Base-by-base conservation (phyloP, 257 asterid genomes). In the Rubia yunnanensis region DNA sequence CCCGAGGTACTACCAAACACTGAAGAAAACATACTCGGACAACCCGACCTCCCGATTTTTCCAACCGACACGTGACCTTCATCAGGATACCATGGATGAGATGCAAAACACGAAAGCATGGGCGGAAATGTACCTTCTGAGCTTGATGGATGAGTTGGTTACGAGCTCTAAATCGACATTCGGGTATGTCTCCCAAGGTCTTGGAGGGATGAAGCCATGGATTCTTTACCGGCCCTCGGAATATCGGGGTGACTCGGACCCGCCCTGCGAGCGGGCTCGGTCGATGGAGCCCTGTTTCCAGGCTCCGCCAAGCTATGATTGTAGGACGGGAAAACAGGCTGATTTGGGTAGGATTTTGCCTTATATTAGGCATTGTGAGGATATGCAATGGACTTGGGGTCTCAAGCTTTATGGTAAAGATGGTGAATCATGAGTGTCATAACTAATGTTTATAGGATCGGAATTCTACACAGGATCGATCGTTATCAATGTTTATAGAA, bases 101-200 rank as follows among this genome's bases (percentile, higher is more conserved):
- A 64, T 68, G 58, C 95, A 87, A 50, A 79, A 87, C 24, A 72
- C 78, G 31, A 87, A 85, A 74, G 95, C 92, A 0, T 90, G 82
- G 95, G 92, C 96, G 0, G 96, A 90, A 60, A 90, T 90, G 74
- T 90, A 90, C 62, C 72, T 90, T 28, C 79, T 90, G 65, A 84
- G 96, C 78, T 68, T 87, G 59, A 79, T 77, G 10, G 97, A 90
- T 71, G 88, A 84, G 71, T 39, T 87, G 79, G 92, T 85, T 6
- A 87, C 95, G 9, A 90, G 88, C 58, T 79, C 92, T 14, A 79
- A 84, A 87, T 87, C 96, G 0, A 87, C 96, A 24, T 90, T 87
- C 49, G 97, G 97, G 7, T 90, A 87, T 67, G 96, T 87, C 64
- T 94, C 96, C 20, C 94, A 90, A 49, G 81, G 97, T 27, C 90